Evolutionary conservation across 176 grass and related monocot genomes (phyloP), one percentile per base, ranked within the genome.

Genomic region (Carex parvula): DNA sequence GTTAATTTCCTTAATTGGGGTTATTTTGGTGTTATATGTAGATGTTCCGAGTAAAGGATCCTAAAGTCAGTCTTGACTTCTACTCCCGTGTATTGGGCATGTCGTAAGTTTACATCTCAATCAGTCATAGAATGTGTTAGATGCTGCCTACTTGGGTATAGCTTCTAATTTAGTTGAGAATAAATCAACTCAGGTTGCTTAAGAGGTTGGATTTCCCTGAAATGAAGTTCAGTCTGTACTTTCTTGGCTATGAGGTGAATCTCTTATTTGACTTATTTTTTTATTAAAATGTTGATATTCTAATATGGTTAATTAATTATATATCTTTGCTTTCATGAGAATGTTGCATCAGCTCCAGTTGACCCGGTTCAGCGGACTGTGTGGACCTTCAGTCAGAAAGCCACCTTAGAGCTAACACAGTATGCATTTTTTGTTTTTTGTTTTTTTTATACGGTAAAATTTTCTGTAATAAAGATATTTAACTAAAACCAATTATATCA

Each of bases 161-260:
- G 22, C 46, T 81, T 52, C 29, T 78, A 69, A 11, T 39, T 81
- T 29, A 21, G 64, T 65, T 65, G 60, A 56, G 18, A 84, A 79
- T 57, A 73, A 87, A 78, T 35, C 78, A 16, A 78, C 26, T 70
- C 66, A 98, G 96, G 86, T 92, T 98, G 79, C 70, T 98, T 81
- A 98, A 98, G 89, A 93, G 93, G 50, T 87, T 98, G 85, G 96
- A 98, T 89, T 95, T 98, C 86, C 88, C 93, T 42, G 93, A 98
- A 75, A 88, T 93, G 89, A 95, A 98, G 78, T 98, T 98, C 77
- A 98, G 96, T 65, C 90, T 98, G 33, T 98, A 98, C 69, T 98
- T 98, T 84, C 88, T 98, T 50, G 95, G 96, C 42, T 98, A 98
- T 11, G 93, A 98, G 92, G 95, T 93, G 87, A 56, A 75, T 53